These are phyloP conservation scores for Pecoramyces ruminantium DNA, from an alignment of 192 early-diverging fungal genomes.

Conservation along the genomic window DNA sequence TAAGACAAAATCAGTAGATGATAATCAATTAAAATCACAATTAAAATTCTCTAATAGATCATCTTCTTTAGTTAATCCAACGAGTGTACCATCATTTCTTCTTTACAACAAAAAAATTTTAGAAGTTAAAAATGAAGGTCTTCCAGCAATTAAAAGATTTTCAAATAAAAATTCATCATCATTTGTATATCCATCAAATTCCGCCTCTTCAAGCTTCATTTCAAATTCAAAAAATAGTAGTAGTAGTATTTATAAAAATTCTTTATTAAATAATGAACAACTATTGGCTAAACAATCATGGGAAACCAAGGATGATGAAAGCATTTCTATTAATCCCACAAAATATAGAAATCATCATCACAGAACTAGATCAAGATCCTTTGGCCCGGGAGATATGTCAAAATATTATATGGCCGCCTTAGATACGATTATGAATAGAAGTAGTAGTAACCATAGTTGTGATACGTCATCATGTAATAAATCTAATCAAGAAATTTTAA, in stretches of 20 bases:
- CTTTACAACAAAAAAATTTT: not conserved
- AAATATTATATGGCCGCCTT: not conserved
- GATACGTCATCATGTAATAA: not conserved
- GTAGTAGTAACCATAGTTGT: not conserved
- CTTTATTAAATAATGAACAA: not conserved
- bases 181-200: no score
- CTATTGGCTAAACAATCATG: not conserved
- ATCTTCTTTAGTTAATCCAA: not conserved
- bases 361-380: not conserved
- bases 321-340: not conserved
- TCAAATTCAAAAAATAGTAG: no score
- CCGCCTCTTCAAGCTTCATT: not conserved
- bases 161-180: not conserved
- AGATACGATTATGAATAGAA: not conserved
- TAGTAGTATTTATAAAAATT: not conserved
- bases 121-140: not conserved
- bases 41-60: not conserved
- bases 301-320: not conserved
- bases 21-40: not conserved
- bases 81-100: not conserved
- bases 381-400: not conserved
- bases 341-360: not conserved
- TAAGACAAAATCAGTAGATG: not conserved
- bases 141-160: not conserved
- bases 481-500: not conserved